Percentiles rank a stretch among this genome's conserved stretches.
Evolutionary conservation across 176 grass and related monocot genomes (phyloP).

Genomic region (Panicum miliaceum): DNA sequence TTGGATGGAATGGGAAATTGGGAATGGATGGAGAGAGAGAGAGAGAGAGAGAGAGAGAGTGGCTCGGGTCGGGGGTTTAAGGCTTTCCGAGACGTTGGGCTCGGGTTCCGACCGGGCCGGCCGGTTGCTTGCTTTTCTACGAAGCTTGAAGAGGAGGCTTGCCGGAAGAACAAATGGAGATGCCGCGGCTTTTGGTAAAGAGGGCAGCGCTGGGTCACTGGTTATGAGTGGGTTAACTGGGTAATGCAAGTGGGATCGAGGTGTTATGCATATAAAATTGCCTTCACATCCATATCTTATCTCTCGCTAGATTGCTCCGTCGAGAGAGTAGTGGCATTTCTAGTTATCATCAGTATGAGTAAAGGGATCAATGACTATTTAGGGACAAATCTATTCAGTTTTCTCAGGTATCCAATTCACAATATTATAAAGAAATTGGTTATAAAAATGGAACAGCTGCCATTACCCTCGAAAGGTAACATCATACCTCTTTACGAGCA

Average conservation of each 20-base stretch:
- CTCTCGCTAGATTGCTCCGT: background rate
- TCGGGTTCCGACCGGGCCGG: constrained; percentile 3
- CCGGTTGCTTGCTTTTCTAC: background rate
- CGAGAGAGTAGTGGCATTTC: no score
- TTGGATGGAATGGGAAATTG: background rate
- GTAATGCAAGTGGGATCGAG: background rate
- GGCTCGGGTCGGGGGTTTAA: constrained; percentile 37
- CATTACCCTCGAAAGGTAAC: no score
- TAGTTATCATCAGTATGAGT: no score
- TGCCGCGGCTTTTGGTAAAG: constrained; percentile 27
- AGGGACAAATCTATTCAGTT: no score
- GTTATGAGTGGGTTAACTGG: background rate
- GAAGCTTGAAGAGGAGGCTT: background rate
- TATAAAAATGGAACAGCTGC: no score
- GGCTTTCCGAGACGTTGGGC: background rate
- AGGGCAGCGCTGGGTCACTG: background rate
- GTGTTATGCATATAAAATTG: background rate
- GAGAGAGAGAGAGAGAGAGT: background rate
- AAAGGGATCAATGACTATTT: no score
- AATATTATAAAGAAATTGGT: no score
- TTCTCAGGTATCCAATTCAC: no score
- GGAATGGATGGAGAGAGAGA: background rate
- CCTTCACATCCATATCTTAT: background rate
- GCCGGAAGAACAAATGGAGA: background rate
- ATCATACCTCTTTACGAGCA: no score